Conservation (phyloP, 2,329 filamentous ascomycete species). For the Zymoseptoria pseudotritici region DNA sequence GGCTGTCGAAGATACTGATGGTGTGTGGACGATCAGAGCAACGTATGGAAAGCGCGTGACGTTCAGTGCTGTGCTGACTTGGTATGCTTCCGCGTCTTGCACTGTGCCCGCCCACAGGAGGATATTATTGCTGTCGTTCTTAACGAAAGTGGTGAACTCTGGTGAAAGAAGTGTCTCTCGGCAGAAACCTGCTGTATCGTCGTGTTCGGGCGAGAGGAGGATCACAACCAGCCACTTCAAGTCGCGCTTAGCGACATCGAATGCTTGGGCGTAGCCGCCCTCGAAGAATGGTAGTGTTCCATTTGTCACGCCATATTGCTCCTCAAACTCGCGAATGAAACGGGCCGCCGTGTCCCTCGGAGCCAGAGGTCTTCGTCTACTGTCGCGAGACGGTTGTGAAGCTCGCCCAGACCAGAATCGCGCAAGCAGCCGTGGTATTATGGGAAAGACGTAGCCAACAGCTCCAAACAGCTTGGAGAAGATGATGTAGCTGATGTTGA, state of each 20-base stretch:
- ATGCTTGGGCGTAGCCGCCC: constrained; percentile 82
- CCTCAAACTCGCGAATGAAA: constrained; percentile 89
- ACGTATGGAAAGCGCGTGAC: constrained; percentile 92
- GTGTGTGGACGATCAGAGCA: constrained; percentile 78
- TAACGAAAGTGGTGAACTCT: constrained; percentile 67
- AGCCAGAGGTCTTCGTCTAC: constrained; percentile 62
- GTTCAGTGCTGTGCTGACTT: constrained; percentile 77
- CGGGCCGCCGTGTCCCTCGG: constrained; percentile 81
- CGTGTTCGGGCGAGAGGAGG: constrained; percentile 85
- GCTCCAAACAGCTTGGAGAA: constrained; percentile 63
- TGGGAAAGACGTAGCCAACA: constrained; percentile 70
- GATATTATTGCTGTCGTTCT: constrained; percentile 67
- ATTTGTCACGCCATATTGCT: constrained; percentile 65
- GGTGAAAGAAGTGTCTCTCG: constrained; percentile 71
- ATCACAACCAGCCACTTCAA: constrained; percentile 87
- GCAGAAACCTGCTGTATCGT: constrained; percentile 78
- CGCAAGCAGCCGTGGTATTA: constrained; percentile 60
- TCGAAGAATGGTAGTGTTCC: constrained; percentile 71
- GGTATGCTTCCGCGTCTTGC: constrained; percentile 87
- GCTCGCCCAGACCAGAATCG: constrained; percentile 48
- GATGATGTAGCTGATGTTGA: constrained; percentile 68
- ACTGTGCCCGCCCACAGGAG: constrained; percentile 91
- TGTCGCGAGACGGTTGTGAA: constrained; percentile 52
- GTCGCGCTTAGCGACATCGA: constrained; percentile 83
- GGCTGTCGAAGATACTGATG: constrained; percentile 70